Evolutionary conservation across 768 basidiomycete genomes (phyloP), one percentile per base, ranked within the genome.

Genomic region (Lentinula raphanica): DNA sequence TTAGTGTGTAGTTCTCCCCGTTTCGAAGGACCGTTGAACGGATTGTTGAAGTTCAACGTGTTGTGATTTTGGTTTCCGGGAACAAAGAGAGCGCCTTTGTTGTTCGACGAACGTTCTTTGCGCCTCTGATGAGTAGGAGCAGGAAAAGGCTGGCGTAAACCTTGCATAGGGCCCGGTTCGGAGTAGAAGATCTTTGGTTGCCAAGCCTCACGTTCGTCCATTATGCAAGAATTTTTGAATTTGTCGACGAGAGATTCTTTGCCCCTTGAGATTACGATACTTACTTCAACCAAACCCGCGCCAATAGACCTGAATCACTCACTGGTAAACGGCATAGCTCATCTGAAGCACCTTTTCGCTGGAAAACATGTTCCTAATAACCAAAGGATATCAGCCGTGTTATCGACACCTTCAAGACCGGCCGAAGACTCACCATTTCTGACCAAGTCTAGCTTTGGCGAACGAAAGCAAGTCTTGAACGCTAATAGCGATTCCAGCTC

Each of bases 291-390:
- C 32, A 2, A 36, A 38, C 25, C 50, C 56, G 39, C 57, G 36
- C 21, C 5, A 19, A 19, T 19, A 23, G 62, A 54, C 19, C 56
- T 53, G 27, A 58, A 17, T 46, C 46, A 79, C 90, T 54, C 61
- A 92, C 92, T 94, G 92, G 66, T 91, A 93, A 63, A 92, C 94
- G 3, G 93, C 94, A 67, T 94, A 95, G 63, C 88, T 89, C 87
- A 94, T 92, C 65, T 94, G 88, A 54, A 94, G 72, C 8, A 93
- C 86, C 66, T 95, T 95, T 71, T 94, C 90, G 60, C 90, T 92
- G 8, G 89, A 89, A 68, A 91, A 94, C 85, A 92, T 86, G 67
- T 95, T 94, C 91, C 90, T 92, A 68, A 17, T 5, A 53, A 7
- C 13, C 3, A 36, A 7, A n/a, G 12, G 32, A 17, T 38, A 27